phyloP scores from a whole-genome alignment of 1,139 yeast genomes.

The Starmera stellimalicola region DNA sequence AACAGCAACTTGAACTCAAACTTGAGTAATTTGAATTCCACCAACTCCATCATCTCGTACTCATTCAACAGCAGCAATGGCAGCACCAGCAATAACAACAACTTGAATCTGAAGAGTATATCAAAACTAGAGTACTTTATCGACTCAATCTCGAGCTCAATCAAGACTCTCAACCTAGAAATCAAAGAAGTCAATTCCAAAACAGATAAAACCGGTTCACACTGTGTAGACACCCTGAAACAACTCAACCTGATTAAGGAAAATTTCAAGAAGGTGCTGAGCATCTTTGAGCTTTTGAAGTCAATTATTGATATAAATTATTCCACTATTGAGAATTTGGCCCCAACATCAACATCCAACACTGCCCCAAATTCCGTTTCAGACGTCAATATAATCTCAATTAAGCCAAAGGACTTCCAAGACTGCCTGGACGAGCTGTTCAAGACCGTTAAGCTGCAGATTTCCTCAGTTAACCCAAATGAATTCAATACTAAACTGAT shows the following conservation, averaged over 20 bases:
- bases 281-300: slow-evolving; percentile 34
- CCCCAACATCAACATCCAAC: background rate
- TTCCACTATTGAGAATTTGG: background rate
- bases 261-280: slow-evolving; percentile 35
- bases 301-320: slow-evolving; percentile 22
- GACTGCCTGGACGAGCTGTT: slow-evolving; percentile 31
- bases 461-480: slow-evolving; percentile 20
- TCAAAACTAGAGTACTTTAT: slow-evolving; percentile 57
- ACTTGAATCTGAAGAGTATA: slow-evolving; percentile 22
- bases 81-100: slow-evolving; percentile 1
- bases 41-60: slow-evolving; percentile 31
- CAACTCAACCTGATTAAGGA: slow-evolving; percentile 32
- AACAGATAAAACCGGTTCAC: slow-evolving; percentile 14
- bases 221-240: slow-evolving; percentile 6
- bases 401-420: slow-evolving; percentile 28
- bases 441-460: slow-evolving; percentile 32
- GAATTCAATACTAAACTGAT: slow-evolving; percentile 25
- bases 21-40: slow-evolving; percentile 33
- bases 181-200: slow-evolving; percentile 26
- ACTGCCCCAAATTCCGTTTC: slow-evolving; percentile 16
- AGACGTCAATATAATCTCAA: slow-evolving; percentile 9
- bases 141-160: slow-evolving; percentile 48
- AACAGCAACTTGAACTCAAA: slow-evolving; percentile 40
- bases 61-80: slow-evolving; percentile 10
- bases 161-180: slow-evolving; percentile 44